Evolutionary conservation across 371 early-diverging fungal genomes (phyloP), one percentile per base, ranked within the genome.

Genomic region (Rhizomucor miehei): DNA sequence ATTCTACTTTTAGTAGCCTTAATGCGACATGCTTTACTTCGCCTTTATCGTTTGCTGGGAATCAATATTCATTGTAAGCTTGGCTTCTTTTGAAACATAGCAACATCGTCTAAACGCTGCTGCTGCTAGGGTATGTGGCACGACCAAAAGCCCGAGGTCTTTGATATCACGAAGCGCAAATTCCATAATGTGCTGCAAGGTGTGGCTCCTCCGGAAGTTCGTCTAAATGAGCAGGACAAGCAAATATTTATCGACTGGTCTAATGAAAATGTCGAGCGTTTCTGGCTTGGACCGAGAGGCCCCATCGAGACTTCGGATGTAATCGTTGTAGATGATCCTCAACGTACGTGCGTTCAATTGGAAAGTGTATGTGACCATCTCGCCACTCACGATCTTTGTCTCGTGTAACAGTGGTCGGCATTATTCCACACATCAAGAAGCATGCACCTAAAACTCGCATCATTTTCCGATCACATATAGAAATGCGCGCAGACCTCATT

Each of bases 151-250:
- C 89, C 90, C 9, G 86, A 85, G 49, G 85, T 92, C 9, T 91
- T 90, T 72, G 85, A 88, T 54, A 88, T 90, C 46, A 91, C 92
- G 44, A 91, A 91, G 65, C 75, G 86, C 67, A 91, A 92, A 62
- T 87, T 92, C 67, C 94, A 94, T 67, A 94, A 94, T 68, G 85
- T 92, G 6, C 79, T 93, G 43, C 94, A 94, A 77, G 90, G 91
- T 49, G 92, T 92, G n/a, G 87, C 91, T 12, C 61, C 70, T 29
- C 71, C 75, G 29, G 75, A 80, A 50, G 73, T 75, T 23, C 57
- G 75, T 12, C 67, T 93, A 40, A 82, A 73, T 3, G 79, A 86
- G 35, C 79, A 84, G 12, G 93, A 94, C 48, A 89, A 87, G 61
- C 63, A 76, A 21, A 57, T 74, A 9, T 90, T 86, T 65, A 76